Evolutionary conservation across 345 rosid genomes (phyloP).

Genomic region (Noccaea bulbosa): DNA sequence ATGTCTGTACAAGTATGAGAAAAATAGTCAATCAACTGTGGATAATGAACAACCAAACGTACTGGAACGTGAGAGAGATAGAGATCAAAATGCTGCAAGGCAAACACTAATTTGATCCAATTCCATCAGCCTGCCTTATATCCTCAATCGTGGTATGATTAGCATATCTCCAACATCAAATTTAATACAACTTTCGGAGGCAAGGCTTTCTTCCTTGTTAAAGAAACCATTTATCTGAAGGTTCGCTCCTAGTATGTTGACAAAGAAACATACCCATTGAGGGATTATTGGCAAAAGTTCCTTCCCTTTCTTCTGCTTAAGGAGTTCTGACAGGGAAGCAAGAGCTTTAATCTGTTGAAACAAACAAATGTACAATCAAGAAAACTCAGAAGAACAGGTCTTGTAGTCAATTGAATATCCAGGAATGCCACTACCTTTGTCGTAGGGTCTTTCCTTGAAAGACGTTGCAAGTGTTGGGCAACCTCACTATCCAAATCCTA

Average conservation of each 20-base stretch:
- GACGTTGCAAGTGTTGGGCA: slow-evolving; percentile 79
- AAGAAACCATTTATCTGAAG: not conserved
- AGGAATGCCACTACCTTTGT: slow-evolving; percentile 64
- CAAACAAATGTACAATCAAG: slow-evolving; percentile 32
- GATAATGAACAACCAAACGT: not conserved
- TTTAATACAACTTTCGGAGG: slow-evolving; percentile 3
- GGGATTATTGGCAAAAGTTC: slow-evolving; percentile 69
- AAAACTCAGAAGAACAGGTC: slow-evolving; percentile 14
- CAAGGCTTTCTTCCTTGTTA: slow-evolving; percentile 2
- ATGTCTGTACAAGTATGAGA: slow-evolving; percentile 53
- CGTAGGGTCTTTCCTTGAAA: slow-evolving; percentile 84
- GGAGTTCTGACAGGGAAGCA: slow-evolving; percentile 57
- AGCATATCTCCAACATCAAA: slow-evolving; percentile 17
- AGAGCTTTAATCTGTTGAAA: slow-evolving; percentile 85
- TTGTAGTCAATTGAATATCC: slow-evolving; percentile 5
- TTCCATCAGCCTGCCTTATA: slow-evolving; percentile 8
- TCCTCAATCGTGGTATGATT: not conserved
- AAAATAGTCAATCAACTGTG: slow-evolving; percentile 14
- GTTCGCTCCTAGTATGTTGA: not conserved
- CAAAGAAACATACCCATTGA: slow-evolving; percentile 76
- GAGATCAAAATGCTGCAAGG: slow-evolving; percentile 7
- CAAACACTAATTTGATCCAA: slow-evolving; percentile 7
- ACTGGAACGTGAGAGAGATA: slow-evolving; percentile 21
- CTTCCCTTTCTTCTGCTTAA: slow-evolving; percentile 79
- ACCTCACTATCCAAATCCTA: slow-evolving; percentile 88